Conservation (phyloP, 768 basidiomycete genomes). For the Myochromella boudieri region DNA sequence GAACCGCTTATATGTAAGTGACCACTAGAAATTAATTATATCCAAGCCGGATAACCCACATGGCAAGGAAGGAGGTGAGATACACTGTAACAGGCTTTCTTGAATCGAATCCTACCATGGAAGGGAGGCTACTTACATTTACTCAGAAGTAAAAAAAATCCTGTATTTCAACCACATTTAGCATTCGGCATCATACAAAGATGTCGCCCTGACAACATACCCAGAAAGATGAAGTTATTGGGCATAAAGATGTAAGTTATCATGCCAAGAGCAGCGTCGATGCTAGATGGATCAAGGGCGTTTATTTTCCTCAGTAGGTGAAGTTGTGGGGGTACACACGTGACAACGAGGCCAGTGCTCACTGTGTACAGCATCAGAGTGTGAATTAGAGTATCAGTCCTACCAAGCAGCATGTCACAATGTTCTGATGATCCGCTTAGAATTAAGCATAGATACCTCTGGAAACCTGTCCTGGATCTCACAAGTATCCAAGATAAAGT, state of each 20-base stretch:
- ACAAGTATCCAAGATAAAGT: conserved; percentile 49
- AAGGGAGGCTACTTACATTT: too few relatives aligned
- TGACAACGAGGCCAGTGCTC: conserved; percentile 50
- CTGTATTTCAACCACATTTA: conserved; percentile 21
- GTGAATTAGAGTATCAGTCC: conserved; percentile 50
- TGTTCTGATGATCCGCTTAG: neutral
- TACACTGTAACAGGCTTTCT: conserved; percentile 40
- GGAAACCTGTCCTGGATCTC: conserved; percentile 50
- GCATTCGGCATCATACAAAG: neutral
- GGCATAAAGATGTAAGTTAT: conserved; percentile 52
- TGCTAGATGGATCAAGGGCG: conserved; percentile 27
- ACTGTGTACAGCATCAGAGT: conserved; percentile 50
- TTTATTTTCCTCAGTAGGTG: too few relatives aligned
- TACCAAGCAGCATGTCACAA: conserved; percentile 17
- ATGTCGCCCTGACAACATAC: conserved; percentile 21
- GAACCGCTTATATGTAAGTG: neutral
- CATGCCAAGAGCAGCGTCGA: conserved; percentile 48
- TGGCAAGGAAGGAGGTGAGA: conserved; percentile 54
- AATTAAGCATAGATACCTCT: conserved; percentile 31
- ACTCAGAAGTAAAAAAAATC: conserved; percentile 50
- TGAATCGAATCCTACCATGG: neutral
- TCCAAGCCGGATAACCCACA: conserved; percentile 21
- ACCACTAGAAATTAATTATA: neutral
- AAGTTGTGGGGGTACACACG: conserved; percentile 29
- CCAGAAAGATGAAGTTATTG: conserved; percentile 51